Base-by-base conservation (phyloP, 1,284 basidiomycete species). In the Volvariella volvacea region DNA sequence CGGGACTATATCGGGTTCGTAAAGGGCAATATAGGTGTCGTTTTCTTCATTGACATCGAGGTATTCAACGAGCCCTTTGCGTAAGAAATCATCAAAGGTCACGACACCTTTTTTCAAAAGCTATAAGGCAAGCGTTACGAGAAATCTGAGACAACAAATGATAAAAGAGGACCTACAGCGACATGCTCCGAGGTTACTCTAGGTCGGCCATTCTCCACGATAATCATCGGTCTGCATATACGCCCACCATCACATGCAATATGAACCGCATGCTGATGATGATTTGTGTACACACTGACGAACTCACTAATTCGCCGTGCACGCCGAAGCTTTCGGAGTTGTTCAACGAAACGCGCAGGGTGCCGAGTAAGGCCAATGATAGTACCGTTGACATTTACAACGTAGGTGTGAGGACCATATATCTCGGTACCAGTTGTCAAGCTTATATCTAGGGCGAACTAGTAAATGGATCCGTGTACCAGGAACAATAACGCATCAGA, bases 21-120 rank as follows among this genome's bases (percentile, higher is more conserved):
- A 96, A 17, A 99, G 75, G 0, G 96, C 94, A 52, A 99, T 97
- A 64, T 88, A 89, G 15, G 93, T 88, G 66, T 99, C 96, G 62
- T 99, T 99, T 67, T 99, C 96, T 65, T 99, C 96, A 63, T 99
- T 99, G 49, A 98, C 95, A 60, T 99, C 96, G 39, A 99, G 80
- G 61, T 99, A 99, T 64, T 99, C 96, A 52, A 99, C 90, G n/a
- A 99, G 75, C n/a, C 96, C 96, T 46, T 83, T 83, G 40, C 79
- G 78, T 15, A 99, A 73, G 67, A 99, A 99, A 62, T 96, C 92
- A 63, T 99, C 95, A 59, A 99, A 99, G 0, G 82, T 80, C 41
- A 91, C 76, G 41, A 71, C 69, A 21, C 83, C 85, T 47, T 81
- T 76, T 62, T 95, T 95, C 44, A 99, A 74, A 61, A 87, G 70